Evolutionary conservation across 305 asterid genomes (phyloP), one percentile per base, ranked within the genome.

Genomic region (Solanum aculeatissimum): DNA sequence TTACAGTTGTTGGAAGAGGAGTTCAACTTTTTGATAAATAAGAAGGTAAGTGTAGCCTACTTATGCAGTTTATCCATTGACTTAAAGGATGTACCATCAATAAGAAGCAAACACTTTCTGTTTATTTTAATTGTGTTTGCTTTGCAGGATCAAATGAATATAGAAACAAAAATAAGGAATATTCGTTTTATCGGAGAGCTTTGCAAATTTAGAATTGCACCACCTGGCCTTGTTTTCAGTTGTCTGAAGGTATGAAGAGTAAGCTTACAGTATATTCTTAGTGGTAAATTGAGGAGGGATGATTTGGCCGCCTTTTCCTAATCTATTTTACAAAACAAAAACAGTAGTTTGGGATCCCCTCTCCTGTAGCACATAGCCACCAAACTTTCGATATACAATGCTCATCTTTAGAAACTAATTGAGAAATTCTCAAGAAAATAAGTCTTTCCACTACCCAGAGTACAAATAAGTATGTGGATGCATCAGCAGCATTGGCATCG

Each of bases 131-230:
- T 71, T 85, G 79, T 88, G 85, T 70, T 71, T 84, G 69, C 18
- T 72, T 81, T 90, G 91, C 96, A 97, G 99, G 99, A 97, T 92
- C 99, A 97, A 91, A 94, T 97, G 97, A 97, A 97, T 90, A 97
- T 97, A 53, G 99, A 97, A 89, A 93, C 99, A 71, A 97, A 97
- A 88, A 97, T 97, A 87, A 90, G 97, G 91, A 97, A 97, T 85
- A 97, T 97, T 69, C 91, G 99, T 58, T 97, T 97, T 88, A 92
- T 97, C 86, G 99, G 99, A 86, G 99, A 97, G 89, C 98, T 97
- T 85, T 93, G 99, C 97, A 97, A 97, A 92, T 97, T 95, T 78
- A 93, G 93, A 92, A 91, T 97, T 86, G 98, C 99, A 40, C 92
- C 99, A 42, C 85, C 97, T 83, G 95, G 97, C 89, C 89, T 97